Evolutionary conservation across 2,329 filamentous ascomycete species (phyloP).

Genomic region (Aspergillus aculeatinus): DNA sequence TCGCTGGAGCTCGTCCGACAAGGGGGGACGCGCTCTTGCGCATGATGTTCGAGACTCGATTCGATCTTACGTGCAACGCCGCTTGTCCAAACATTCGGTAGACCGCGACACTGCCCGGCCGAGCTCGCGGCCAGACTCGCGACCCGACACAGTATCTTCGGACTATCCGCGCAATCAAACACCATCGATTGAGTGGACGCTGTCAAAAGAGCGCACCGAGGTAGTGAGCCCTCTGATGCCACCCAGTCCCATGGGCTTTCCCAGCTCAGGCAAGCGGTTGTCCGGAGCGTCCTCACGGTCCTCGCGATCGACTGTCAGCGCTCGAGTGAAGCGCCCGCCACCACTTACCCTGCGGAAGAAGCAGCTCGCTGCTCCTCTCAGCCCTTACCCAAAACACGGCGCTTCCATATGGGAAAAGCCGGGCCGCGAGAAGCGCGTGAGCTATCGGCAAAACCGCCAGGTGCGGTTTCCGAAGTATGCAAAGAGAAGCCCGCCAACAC

Average conservation of each 20-base stretch:
- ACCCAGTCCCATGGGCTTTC: slow-evolving; percentile 7
- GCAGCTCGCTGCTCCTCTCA: slow-evolving; percentile 36
- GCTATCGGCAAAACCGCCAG: slow-evolving; percentile 18
- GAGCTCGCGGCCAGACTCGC: slow-evolving; percentile 11
- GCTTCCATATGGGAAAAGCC: slow-evolving; percentile 35
- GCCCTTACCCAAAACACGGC: slow-evolving; percentile 40
- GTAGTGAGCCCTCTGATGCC: slow-evolving; percentile 7
- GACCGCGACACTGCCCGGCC: slow-evolving; percentile 20
- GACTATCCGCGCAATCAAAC: slow-evolving; percentile 10
- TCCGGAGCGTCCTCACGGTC: slow-evolving; percentile 18
- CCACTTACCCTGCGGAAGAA: slow-evolving; percentile 11
- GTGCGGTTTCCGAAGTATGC: slow-evolving; percentile 24
- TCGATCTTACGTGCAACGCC: slow-evolving; percentile 35
- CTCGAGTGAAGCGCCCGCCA: slow-evolving; percentile 7
- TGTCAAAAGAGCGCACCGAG: slow-evolving; percentile 17
- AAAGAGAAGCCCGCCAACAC: slow-evolving; percentile 6
- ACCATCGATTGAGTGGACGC: slow-evolving; percentile 8
- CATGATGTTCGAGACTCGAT: slow-evolving; percentile 35
- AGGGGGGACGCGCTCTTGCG: slow-evolving; percentile 20
- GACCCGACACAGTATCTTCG: slow-evolving; percentile 15
- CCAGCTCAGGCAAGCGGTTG: slow-evolving; percentile 9
- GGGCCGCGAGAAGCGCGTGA: slow-evolving; percentile 26
- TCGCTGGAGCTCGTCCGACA: slow-evolving; percentile 29
- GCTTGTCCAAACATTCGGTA: slow-evolving; percentile 26
- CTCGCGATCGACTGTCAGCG: slow-evolving; percentile 16